Conservation (phyloP, 208 protist species). For the Leishmania gerbilli region DNA sequence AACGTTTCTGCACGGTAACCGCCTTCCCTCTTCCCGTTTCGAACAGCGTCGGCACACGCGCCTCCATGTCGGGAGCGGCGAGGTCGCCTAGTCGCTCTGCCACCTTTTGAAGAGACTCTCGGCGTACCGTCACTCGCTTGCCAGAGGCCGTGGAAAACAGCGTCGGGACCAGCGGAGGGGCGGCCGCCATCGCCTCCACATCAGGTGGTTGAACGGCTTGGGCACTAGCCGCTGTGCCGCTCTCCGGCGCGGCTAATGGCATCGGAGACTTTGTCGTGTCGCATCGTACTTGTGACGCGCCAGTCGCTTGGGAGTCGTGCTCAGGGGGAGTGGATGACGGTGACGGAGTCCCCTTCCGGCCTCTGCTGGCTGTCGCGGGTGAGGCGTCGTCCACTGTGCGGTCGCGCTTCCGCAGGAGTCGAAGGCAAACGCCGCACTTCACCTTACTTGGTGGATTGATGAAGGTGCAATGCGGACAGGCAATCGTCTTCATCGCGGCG, state of each 20-base stretch:
- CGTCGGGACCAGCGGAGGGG: slow-evolving; percentile 18
- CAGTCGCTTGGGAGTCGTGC: neutral
- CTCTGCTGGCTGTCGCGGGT: neutral
- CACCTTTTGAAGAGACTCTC: slow-evolving; percentile 25
- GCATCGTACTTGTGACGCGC: neutral
- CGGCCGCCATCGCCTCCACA: neutral
- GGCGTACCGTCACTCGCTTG: slow-evolving; percentile 38
- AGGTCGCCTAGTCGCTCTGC: slow-evolving; percentile 1
- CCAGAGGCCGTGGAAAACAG: slow-evolving; percentile 49
- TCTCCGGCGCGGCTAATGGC: neutral
- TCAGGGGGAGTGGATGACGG: neutral
- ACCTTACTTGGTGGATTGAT: slow-evolving; percentile 42
- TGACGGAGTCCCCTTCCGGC: neutral
- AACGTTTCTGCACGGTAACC: slow-evolving; percentile 29
- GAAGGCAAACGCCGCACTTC: slow-evolving; percentile 63
- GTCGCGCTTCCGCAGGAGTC: slow-evolving; percentile 43
- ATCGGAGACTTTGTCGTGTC: neutral
- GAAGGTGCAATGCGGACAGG: slow-evolving; percentile 73
- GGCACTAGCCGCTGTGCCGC: neutral
- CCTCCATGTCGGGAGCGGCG: neutral
- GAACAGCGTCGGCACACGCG: slow-evolving; percentile 32
- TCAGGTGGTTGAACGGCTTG: neutral
- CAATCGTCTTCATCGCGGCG: slow-evolving; percentile 25
- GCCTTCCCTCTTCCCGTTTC: slow-evolving; percentile 38
- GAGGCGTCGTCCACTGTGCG: neutral